Conservation (phyloP, 192 early-diverging fungal species). For the Mortierella alpina region DNA sequence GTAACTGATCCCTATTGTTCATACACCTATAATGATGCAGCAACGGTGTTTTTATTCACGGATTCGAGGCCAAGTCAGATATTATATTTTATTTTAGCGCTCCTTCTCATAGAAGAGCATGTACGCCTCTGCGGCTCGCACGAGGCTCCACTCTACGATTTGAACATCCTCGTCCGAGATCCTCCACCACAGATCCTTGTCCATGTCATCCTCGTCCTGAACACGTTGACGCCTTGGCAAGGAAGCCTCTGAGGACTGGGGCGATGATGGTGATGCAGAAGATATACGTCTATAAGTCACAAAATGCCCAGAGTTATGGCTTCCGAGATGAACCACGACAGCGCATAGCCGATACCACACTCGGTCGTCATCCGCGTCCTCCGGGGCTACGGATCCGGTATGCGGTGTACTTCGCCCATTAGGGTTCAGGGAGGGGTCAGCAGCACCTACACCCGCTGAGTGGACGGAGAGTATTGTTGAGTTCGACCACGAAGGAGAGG, state of each 20-base stretch:
- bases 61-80: no score
- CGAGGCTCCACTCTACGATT: slow-evolving; percentile 70
- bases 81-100: no score
- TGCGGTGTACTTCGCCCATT: no score
- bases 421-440: neutral
- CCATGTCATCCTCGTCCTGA: slow-evolving; percentile 6
- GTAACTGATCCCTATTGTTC: no score
- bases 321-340: slow-evolving; percentile 87
- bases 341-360: slow-evolving; percentile 77
- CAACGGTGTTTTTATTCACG: no score
- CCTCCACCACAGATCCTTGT: slow-evolving; percentile 70
- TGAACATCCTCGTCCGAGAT: slow-evolving; percentile 80
- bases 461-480: neutral
- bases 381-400: neutral
- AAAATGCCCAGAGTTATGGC: slow-evolving; percentile 92
- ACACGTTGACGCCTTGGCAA: neutral
- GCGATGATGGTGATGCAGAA: neutral
- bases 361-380: slow-evolving; percentile 23
- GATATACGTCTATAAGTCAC: slow-evolving; percentile 82
- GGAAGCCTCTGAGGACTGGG: neutral
- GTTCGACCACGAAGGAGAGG: neutral
- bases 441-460: neutral
- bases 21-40: no score
- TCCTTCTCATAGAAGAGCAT: slow-evolving; percentile 81
- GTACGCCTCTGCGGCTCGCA: slow-evolving; percentile 77